phyloP scores from a whole-genome alignment of 805 yeast genomes.

The Hanseniaspora thailandica region DNA sequence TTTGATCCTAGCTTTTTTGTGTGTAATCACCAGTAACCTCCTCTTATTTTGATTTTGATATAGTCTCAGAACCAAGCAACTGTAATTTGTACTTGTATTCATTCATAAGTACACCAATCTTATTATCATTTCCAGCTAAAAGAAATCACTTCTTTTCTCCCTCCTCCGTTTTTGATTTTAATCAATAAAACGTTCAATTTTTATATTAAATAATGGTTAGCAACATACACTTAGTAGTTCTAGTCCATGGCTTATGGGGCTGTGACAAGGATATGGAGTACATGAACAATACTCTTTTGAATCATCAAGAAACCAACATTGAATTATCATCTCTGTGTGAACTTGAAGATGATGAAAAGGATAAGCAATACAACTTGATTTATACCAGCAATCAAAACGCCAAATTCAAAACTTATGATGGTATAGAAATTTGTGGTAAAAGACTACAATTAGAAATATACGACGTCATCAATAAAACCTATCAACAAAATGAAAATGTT shows the following conservation, averaged over 20 bases:
- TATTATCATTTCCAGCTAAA: no score
- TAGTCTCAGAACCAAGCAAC: no score
- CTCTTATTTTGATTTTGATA: no score
- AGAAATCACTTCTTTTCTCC: no score
- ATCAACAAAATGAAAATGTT: conserved; percentile 17
- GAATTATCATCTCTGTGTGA: not conserved
- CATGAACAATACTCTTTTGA: conserved; percentile 37
- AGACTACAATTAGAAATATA: conserved; percentile 60
- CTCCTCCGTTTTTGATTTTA: no score
- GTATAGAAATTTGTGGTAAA: conserved; percentile 73
- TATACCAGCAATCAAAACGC: not conserved
- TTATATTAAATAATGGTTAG: not conserved
- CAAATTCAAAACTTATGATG: conserved; percentile 54
- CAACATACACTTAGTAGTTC: conserved; percentile 41
- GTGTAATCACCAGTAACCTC: no score
- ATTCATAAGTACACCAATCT: not conserved
- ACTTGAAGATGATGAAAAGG: conserved; percentile 26
- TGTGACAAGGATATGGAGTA: conserved; percentile 55
- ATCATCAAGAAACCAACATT: not conserved
- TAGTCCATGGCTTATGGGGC: conserved; percentile 73
- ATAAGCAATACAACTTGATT: conserved; percentile 46
- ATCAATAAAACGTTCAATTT: no score
- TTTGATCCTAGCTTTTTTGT: no score
- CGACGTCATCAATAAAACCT: conserved; percentile 26
- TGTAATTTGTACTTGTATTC: not conserved